Percentiles rank a stretch among this genome's conserved stretches.
These are phyloP conservation scores for Plasmodium cynomolgi DNA, from an alignment of 169 alveolate genomes.

Conservation along the genomic window DNA sequence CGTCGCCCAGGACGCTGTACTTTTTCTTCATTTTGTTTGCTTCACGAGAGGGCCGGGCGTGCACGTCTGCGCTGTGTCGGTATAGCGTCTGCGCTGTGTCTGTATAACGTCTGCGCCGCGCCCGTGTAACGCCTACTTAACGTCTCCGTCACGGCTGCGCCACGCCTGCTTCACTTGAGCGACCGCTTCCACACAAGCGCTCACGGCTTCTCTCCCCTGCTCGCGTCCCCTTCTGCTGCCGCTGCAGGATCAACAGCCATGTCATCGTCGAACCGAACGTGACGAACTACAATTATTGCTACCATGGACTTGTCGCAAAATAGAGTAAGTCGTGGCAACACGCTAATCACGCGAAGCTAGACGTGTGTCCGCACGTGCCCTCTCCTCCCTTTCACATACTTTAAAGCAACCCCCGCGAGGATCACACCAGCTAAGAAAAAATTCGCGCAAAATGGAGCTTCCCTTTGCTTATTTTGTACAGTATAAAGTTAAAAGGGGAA, in stretches of 20 bases:
- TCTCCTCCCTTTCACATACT: neutral
- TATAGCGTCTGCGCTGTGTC: neutral
- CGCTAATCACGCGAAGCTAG: neutral
- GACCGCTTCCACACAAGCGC: neutral
- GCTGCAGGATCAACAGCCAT: neutral
- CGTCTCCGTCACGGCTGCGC: neutral
- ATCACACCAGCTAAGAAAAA: neutral
- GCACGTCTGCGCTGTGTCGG: neutral
- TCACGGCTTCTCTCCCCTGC: neutral
- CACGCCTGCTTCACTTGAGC: neutral
- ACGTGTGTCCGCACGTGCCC: neutral
- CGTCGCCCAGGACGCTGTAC: slow-evolving; percentile 15
- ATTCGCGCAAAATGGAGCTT: neutral
- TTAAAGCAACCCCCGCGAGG: neutral
- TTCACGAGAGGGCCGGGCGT: neutral
- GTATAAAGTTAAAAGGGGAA: neutral
- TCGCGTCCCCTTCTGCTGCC: neutral
- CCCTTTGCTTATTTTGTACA: neutral
- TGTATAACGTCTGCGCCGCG: neutral
- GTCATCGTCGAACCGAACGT: neutral
- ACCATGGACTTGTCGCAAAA: neutral
- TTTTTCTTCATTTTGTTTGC: slow-evolving; percentile 36
- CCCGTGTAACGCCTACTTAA: neutral
- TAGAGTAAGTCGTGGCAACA: neutral
- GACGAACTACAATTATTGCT: neutral